A percentile compares a stretch with the other conserved stretches of the same genome.
Conservation (phyloP, 768 basidiomycete genomes). For the Chiua virens region DNA sequence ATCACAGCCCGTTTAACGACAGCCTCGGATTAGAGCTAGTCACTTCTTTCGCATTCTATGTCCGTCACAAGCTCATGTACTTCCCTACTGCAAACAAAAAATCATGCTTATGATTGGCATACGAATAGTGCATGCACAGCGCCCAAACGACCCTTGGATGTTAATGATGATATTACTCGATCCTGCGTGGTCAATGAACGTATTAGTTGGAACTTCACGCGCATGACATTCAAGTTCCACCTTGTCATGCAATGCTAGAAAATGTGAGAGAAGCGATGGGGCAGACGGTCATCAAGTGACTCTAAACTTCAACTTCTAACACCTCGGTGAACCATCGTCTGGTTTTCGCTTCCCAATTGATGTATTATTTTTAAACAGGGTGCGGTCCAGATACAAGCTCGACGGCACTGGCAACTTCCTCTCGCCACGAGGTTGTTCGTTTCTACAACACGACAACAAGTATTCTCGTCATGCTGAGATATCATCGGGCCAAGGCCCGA, state of each 20-base stretch:
- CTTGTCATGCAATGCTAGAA: neutral
- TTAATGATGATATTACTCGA: neutral
- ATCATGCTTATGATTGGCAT: slow-evolving; percentile 26
- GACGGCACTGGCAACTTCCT: too few relatives aligned
- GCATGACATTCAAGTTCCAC: neutral
- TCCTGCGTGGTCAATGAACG: neutral
- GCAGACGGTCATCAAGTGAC: neutral
- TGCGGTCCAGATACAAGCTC: neutral
- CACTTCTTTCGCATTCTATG: slow-evolving; percentile 22
- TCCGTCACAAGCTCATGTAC: slow-evolving; percentile 37
- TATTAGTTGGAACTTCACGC: neutral
- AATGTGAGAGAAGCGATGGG: neutral
- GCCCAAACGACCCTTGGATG: neutral
- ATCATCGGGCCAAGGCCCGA: neutral
- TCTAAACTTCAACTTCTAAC: neutral
- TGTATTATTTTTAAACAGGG: neutral
- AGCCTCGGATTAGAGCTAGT: slow-evolving; percentile 37
- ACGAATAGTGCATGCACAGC: neutral
- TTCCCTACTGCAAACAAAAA: slow-evolving; percentile 33
- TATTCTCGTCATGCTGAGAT: neutral
- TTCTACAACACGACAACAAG: too few relatives aligned
- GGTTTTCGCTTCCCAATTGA: neutral
- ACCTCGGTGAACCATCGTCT: neutral
- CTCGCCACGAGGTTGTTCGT: too few relatives aligned
- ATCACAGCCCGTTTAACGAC: slow-evolving; percentile 44